phyloP scores from a whole-genome alignment of 2,329 filamentous ascomycete species.

The Ceratocystiopsis minuta region DNA sequence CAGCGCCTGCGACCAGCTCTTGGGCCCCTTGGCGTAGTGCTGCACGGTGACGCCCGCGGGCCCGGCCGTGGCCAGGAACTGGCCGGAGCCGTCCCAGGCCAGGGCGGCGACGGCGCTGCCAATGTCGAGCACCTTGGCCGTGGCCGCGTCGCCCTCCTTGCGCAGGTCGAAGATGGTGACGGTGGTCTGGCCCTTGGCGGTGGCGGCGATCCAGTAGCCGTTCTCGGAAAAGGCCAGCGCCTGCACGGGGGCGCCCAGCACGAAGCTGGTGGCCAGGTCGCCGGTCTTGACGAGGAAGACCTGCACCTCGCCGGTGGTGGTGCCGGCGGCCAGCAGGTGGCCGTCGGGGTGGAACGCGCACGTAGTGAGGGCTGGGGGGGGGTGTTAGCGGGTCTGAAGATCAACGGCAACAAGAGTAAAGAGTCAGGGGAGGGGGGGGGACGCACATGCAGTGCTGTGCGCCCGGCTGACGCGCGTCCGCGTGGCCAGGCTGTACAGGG shows the following conservation, averaged over 20 bases:
- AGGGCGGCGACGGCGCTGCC: slow-evolving; percentile 66
- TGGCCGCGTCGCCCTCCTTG: slow-evolving; percentile 68
- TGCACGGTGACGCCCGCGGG: slow-evolving; percentile 69
- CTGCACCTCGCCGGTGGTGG: slow-evolving; percentile 63
- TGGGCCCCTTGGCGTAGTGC: slow-evolving; percentile 72
- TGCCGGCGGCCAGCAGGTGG: slow-evolving; percentile 77
- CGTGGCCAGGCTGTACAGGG: slow-evolving; percentile 63
- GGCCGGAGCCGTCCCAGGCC: slow-evolving; percentile 86
- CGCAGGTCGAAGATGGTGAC: slow-evolving; percentile 85
- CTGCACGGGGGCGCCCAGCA: slow-evolving; percentile 49
- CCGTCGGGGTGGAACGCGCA: slow-evolving; percentile 90
- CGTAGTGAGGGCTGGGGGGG: slow-evolving; percentile 44
- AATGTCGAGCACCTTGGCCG: slow-evolving; percentile 71
- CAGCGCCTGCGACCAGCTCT: slow-evolving; percentile 77
- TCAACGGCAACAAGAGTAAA: background rate
- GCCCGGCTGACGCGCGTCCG: slow-evolving; percentile 57
- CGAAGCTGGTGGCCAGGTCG: slow-evolving; percentile 57
- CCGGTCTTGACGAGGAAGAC: slow-evolving; percentile 77
- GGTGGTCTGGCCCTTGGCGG: slow-evolving; percentile 55
- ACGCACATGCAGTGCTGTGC: slow-evolving; percentile 62
- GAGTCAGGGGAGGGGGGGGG: background rate
- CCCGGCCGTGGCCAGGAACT: slow-evolving; percentile 73
- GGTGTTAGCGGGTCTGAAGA: slow-evolving; percentile 2
- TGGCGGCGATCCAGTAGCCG: slow-evolving; percentile 83
- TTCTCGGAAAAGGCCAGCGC: slow-evolving; percentile 85